Base-by-base conservation (phyloP, 2,329 filamentous ascomycete genomes). In the Sporothrix brunneoviolacea region DNA sequence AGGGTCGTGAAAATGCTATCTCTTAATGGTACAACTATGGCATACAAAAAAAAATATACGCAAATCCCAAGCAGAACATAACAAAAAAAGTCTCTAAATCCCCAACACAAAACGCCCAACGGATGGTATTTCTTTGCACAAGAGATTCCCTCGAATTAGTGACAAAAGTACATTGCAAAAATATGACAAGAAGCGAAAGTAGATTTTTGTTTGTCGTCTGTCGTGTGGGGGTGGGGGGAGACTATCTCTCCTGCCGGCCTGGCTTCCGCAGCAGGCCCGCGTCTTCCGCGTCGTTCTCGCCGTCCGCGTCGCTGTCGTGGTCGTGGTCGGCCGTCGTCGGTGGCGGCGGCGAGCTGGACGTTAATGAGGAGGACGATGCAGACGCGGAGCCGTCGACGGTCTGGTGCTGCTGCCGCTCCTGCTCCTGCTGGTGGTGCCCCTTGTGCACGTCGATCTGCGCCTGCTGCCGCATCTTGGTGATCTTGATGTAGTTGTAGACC, bases 401-500 rank as follows among this genome's bases (percentile, higher is more conserved):
- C 7, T 36, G 21, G 27, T 10, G 18, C 30, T 35, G 42, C n/a
- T 32, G 4, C 21, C 9, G 8, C 19, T 4, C 16, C 36, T 16
- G 10, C 38, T 15, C 3, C 32, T 38, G 24, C 33, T 36, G 22
- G 22, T 46, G 46, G 51, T 70, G 70, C 27, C 63, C 67, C 8
- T 63, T 63, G 46, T 79, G 75, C 2, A 73, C 74, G 24, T 75
- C 70, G 30, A 66, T 62, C 59, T 74, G 74, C 1, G 90, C 88
- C 12, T 95, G 87, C 49, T 78, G 70, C 41, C 88, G 79, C 93
- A 98, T 96, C 68, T 87, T 88, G 43, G 74, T 76, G 56, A 97
- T 88, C 67, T 98, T 97, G 67, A 97, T 83, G 64, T 88, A 96
- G 63, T 98, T 98, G 69, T 98, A 98, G 13, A 83, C 82, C 5